Base-by-base conservation (phyloP, 2,329 filamentous ascomycete species). In the Colletotrichum viniferum region DNA sequence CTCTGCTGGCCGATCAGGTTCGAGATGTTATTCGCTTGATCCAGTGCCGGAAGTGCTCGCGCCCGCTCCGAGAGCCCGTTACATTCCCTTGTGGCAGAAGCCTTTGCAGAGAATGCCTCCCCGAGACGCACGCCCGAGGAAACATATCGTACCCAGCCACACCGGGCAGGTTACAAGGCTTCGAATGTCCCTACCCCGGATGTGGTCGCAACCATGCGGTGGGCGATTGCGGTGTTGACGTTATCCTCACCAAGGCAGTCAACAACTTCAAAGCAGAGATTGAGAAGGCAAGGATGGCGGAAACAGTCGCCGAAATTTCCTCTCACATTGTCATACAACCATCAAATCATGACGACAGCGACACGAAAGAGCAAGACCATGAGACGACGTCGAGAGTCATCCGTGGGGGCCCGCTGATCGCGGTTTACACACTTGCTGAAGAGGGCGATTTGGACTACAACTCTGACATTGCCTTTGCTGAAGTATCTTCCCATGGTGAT, bases 51-150 rank as follows among this genome's bases (percentile, higher is more conserved):
- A 86, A 90, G 77, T 98, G 96, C 83, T 94, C 93, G 5, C 87
- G 86, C 58, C 93, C 94, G 2, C 86, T 97, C 34, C 87, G 85
- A 61, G 88, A 91, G 10, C 94, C 96, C 7, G 88, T 95, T 72
- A 94, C 94, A 1, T 86, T 98, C 6, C 95, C 96, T 7, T 98
- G 96, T 82, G 95, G 96, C 32, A 91, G 93, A 80, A 93, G 93
- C 13, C 84, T 98, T 13, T 98, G 96, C 85, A 92, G 90, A 80
- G 83, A 84, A 65, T 98, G 96, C 83, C 85, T 98, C 3, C 96
- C 96, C 2, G 84, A 90, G 62, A 85, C 92, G 4, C 90, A 93
- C 79, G 83, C 88, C 18, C 90, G 95, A 60, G 86, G 87, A 63
- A 92, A 95, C 76, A 94, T 98, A 73, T 94, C 95, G 3, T 98